Percentiles rank a stretch among this genome's conserved stretches.
These are phyloP conservation scores for Selaginella tamariscina DNA, from an alignment of 75 land plant species.

Conservation along the genomic window DNA sequence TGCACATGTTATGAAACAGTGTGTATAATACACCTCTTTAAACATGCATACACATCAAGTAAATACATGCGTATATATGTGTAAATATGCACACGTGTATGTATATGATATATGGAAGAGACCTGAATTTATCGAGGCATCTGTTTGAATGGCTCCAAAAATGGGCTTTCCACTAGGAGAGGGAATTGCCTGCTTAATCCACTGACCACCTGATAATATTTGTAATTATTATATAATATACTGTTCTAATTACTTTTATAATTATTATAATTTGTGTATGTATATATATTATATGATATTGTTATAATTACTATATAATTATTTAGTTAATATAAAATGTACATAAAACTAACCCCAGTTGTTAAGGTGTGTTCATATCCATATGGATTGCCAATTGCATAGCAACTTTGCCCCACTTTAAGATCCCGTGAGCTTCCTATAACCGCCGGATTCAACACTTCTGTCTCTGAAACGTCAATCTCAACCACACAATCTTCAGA, in stretches of 20 bases:
- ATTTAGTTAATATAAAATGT: not conserved
- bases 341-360: constrained; percentile 53
- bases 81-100: too few relatives aligned
- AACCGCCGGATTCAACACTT: constrained; percentile 40
- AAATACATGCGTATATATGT: too few relatives aligned
- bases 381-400: constrained; percentile 90
- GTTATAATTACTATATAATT: too few relatives aligned
- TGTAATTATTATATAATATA: too few relatives aligned
- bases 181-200: constrained; percentile 89
- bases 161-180: constrained; percentile 73
- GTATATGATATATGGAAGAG: not conserved
- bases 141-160: constrained; percentile 81
- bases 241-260: too few relatives aligned
- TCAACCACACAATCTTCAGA: constrained; percentile 18
- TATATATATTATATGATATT: too few relatives aligned
- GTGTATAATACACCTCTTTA: not conserved
- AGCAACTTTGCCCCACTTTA: constrained; percentile 86
- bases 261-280: too few relatives aligned
- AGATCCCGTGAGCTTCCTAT: constrained; percentile 66
- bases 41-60: not conserved
- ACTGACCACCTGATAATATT: constrained; percentile 63
- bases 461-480: constrained; percentile 54
- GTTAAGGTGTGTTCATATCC: constrained; percentile 87
- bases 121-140: constrained; percentile 92
- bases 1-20: too few relatives aligned